Base-by-base conservation (phyloP, 192 early-diverging fungal genomes). In the Linnemannia exigua region DNA sequence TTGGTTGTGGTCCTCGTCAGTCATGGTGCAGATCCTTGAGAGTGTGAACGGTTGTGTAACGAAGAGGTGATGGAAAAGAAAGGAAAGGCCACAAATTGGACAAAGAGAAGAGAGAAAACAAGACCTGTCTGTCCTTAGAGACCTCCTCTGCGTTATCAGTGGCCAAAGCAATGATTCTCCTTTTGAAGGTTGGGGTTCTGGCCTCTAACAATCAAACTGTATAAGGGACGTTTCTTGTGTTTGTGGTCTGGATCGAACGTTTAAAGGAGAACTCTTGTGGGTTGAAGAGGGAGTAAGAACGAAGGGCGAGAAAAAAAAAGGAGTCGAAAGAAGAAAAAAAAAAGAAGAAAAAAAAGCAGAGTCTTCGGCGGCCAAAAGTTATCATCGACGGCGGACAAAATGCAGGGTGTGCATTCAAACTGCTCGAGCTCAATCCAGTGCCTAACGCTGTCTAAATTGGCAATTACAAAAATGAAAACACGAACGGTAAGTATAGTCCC, bases 61-160 rank as follows among this genome's bases (percentile, higher is more conserved):
- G 3, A 63, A 31, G 31, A 63, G 25, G 11, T 3, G 14, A 3
- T 31, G 20, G 20, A 36, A 0, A 63, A 63, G 25, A 41, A 67
- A 20, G 67, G 3, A 75, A 20, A 25, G 17, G 41, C 14, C 25
- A 67, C 31, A 72, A 31, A 12, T n/a, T 25, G 3, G 1, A 67
- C 17, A 70, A 38, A n/a, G 44, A 47, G 28, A 72, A 74, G 20
- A 20, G 48, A 28, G 19, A 31, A 1, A 67, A 74, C 38, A 54
- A 58, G 67, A 19, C 38, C 28, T 33, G 37, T 20, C 41, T 5
- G 25, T 48, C 41, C 25, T 54, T 71, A 28, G 33, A 7, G 17
- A 63, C 52, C 79, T 71, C 52, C 79, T 71, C 74, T 12, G 74
- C 74, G 75, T 71, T 75, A 71, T 71, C 15, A 51, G 63, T 36